phyloP scores from a whole-genome alignment of 2,329 filamentous ascomycete genomes.

The Alternaria sp. region DNA sequence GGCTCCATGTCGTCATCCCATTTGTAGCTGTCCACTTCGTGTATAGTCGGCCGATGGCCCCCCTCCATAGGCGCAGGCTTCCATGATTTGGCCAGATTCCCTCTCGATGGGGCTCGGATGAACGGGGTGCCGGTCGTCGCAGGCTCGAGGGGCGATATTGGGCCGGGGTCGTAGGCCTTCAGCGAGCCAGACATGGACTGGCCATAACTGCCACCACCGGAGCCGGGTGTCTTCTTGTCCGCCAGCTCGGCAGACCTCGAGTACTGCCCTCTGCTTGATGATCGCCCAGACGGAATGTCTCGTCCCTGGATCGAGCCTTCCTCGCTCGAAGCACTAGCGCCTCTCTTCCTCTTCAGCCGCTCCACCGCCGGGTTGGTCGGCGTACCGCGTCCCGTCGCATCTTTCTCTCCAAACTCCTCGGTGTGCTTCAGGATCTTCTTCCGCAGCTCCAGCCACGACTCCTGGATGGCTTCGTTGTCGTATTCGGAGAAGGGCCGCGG shows the following conservation, averaged over 20 bases:
- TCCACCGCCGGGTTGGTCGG: conserved; percentile 42
- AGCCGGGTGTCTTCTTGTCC: conserved; percentile 29
- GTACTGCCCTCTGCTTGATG: conserved; percentile 31
- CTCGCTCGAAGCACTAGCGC: conserved; percentile 36
- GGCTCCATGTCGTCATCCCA: conserved; percentile 54
- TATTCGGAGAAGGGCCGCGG: conserved; percentile 78
- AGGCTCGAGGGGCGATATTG: conserved; percentile 37
- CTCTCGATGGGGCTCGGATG: conserved; percentile 56
- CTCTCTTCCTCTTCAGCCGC: conserved; percentile 44
- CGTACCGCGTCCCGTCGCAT: conserved; percentile 24
- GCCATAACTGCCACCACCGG: conserved; percentile 30
- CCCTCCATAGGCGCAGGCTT: conserved; percentile 30
- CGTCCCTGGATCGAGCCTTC: conserved; percentile 27
- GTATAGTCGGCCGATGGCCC: conserved; percentile 44
- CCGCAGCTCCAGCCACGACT: conserved; percentile 72
- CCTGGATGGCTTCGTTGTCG: conserved; percentile 81
- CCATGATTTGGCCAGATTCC: conserved; percentile 37
- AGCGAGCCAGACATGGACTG: conserved; percentile 35
- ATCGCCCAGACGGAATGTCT: conserved; percentile 36
- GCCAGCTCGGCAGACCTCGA: conserved; percentile 38
- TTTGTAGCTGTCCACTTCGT: conserved; percentile 55
- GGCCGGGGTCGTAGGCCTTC: conserved; percentile 37
- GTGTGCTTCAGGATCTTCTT: conserved; percentile 55
- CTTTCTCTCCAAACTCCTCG: conserved; percentile 48
- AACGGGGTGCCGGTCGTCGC: conserved; percentile 59